Evolutionary conservation across 2,329 filamentous ascomycete genomes (phyloP).

Genomic region (Fusarium agapanthi): DNA sequence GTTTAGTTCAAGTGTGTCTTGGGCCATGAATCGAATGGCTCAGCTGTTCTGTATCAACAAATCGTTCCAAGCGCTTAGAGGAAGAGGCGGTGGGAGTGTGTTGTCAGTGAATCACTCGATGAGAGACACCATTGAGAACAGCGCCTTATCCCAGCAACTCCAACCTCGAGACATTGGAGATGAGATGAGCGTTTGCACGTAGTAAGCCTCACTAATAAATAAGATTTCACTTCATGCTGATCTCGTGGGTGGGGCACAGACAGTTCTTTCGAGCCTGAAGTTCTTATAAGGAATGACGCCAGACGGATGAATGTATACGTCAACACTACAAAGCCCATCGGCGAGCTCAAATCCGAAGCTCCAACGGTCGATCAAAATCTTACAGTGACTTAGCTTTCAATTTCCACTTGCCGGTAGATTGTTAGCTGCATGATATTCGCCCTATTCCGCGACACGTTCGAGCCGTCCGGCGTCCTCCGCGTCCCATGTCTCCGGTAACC

Average conservation of each 20-base stretch:
- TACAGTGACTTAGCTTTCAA: neutral
- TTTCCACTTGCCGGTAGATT: slow-evolving; percentile 1
- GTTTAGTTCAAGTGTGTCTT: slow-evolving; percentile 35
- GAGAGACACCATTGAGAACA: neutral
- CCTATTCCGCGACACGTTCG: slow-evolving; percentile 30
- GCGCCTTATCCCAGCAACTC: neutral
- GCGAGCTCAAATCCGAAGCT: slow-evolving; percentile 4
- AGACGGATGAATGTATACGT: slow-evolving; percentile 36
- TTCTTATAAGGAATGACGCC: slow-evolving; percentile 36
- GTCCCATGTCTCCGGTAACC: slow-evolving; percentile 20
- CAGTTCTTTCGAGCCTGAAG: neutral
- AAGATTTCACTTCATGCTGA: slow-evolving; percentile 24
- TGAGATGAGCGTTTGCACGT: slow-evolving; percentile 7
- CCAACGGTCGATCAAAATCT: neutral
- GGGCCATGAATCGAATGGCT: slow-evolving; percentile 21
- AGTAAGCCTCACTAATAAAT: slow-evolving; percentile 18
- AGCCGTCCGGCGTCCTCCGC: slow-evolving; percentile 25
- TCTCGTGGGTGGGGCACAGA: slow-evolving; percentile 9
- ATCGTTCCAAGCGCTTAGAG: slow-evolving; percentile 35
- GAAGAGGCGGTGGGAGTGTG: slow-evolving; percentile 33
- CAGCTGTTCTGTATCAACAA: neutral
- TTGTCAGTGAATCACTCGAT: neutral
- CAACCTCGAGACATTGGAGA: slow-evolving; percentile 8
- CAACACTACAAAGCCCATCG: slow-evolving; percentile 6
- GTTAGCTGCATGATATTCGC: slow-evolving; percentile 8